Evolutionary conservation across 495 filamentous ascomycete species (phyloP).

Genomic region (Penicillium cataractarum): DNA sequence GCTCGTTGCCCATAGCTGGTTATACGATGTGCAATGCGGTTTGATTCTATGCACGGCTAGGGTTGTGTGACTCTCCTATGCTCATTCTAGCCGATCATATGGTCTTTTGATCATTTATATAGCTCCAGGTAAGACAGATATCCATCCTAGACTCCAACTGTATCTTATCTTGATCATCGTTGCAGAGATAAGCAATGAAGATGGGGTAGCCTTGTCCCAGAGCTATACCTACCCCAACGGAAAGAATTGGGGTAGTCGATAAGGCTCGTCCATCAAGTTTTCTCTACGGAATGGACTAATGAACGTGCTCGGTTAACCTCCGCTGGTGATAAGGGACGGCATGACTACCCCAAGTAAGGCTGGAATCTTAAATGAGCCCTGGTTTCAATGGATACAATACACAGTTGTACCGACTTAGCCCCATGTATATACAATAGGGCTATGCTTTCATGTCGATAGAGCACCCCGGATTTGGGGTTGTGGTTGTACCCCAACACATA

Average conservation of each 20-base stretch:
- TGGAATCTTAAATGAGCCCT: too few relatives aligned
- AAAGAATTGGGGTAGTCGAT: slow-evolving; percentile 4
- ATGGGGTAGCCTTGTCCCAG: slow-evolving; percentile 6
- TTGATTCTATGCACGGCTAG: too few relatives aligned
- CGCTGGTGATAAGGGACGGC: neutral
- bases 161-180: slow-evolving; percentile 3
- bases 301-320: neutral
- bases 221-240: slow-evolving; percentile 7
- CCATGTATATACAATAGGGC: too few relatives aligned
- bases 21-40: neutral
- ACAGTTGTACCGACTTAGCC: too few relatives aligned
- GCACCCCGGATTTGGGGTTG: too few relatives aligned
- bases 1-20: slow-evolving; percentile 20
- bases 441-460: too few relatives aligned
- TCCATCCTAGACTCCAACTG: neutral
- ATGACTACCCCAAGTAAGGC: neutral
- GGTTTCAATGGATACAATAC: too few relatives aligned
- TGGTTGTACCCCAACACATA: too few relatives aligned
- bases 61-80: too few relatives aligned
- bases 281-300: neutral
- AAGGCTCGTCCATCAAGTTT: neutral
- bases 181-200: slow-evolving; percentile 3
- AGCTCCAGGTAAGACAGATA: too few relatives aligned
- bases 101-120: too few relatives aligned
- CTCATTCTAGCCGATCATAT: too few relatives aligned